Percentiles rank a stretch among this genome's conserved stretches.
phyloP scores from a whole-genome alignment of 2,329 filamentous ascomycete species.

The Hirsutella minnesotensis region DNA sequence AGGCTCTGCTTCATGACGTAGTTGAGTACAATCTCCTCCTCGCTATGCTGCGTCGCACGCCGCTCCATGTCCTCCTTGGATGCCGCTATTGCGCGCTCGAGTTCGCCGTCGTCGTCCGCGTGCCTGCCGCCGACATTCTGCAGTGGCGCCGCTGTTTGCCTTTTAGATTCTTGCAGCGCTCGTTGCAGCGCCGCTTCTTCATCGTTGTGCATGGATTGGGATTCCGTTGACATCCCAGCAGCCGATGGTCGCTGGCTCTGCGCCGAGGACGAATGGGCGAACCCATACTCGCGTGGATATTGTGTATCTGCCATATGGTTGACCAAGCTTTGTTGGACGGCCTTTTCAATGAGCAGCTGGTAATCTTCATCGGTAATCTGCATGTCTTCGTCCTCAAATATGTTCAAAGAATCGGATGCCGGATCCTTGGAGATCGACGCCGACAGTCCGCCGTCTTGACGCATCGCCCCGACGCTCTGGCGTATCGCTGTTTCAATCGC shows the following conservation, averaged over 20 bases:
- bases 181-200: constrained; percentile 26
- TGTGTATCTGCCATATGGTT: constrained; percentile 6
- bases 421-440: constrained; percentile 11
- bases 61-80: constrained; percentile 31
- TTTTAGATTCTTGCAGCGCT: constrained; percentile 29
- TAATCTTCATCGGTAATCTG: constrained; percentile 46
- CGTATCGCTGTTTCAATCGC: constrained; percentile 63
- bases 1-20: constrained; percentile 70
- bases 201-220: constrained; percentile 5
- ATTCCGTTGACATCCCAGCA: not conserved
- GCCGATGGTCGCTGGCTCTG: not conserved
- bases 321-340: constrained; percentile 39
- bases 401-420: constrained; percentile 13
- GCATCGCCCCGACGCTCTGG: constrained; percentile 52
- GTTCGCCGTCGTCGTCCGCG: constrained; percentile 33
- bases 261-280: constrained; percentile 7
- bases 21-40: constrained; percentile 65
- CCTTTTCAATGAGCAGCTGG: constrained; percentile 42
- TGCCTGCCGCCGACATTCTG: constrained; percentile 19
- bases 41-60: constrained; percentile 33
- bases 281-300: constrained; percentile 9
- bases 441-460: constrained; percentile 14
- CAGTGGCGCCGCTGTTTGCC: constrained; percentile 8
- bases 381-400: constrained; percentile 28
- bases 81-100: constrained; percentile 33